phyloP scores from a whole-genome alignment of 1,284 basidiomycete species.

The Malassezia restricta region DNA sequence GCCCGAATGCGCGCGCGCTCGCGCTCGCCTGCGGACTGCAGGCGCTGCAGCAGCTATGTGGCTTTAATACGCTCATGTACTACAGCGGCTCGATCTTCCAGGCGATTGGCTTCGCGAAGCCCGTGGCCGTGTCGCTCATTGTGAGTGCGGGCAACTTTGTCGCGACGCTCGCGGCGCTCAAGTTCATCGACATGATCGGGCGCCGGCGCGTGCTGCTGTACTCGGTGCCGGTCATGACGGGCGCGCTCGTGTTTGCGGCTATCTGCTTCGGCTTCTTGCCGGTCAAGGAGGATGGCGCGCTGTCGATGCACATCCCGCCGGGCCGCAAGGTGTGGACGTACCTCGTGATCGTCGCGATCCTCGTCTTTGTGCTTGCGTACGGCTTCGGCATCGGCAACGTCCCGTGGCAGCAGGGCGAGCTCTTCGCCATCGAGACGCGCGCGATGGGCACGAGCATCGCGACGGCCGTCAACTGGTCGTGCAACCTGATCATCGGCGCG shows the following conservation, averaged over 20 bases:
- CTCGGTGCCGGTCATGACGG: slow-evolving; percentile 64
- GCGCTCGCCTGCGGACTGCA: slow-evolving; percentile 25
- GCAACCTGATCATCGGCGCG: slow-evolving; percentile 62
- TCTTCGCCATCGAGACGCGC: slow-evolving; percentile 58
- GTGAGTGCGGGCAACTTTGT: slow-evolving; percentile 52
- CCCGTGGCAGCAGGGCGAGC: slow-evolving; percentile 74
- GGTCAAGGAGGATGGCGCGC: slow-evolving; percentile 13
- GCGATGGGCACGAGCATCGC: slow-evolving; percentile 61
- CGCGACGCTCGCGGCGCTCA: slow-evolving; percentile 64
- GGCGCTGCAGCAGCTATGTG: slow-evolving; percentile 42
- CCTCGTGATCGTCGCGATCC: slow-evolving; percentile 62
- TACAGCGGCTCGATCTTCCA: slow-evolving; percentile 46
- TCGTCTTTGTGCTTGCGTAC: slow-evolving; percentile 68
- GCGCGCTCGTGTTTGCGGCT: slow-evolving; percentile 59
- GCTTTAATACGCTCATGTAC: slow-evolving; percentile 48
- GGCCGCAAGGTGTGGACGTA: slow-evolving; percentile 52
- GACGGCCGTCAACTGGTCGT: slow-evolving; percentile 68
- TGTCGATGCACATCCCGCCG: neutral
- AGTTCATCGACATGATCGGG: slow-evolving; percentile 64
- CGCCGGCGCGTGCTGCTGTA: slow-evolving; percentile 63
- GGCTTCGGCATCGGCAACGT: slow-evolving; percentile 57
- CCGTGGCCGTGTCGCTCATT: slow-evolving; percentile 39
- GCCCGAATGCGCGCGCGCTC: slow-evolving; percentile 12
- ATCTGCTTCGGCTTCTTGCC: slow-evolving; percentile 65
- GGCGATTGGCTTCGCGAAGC: slow-evolving; percentile 44